Evolutionary conservation across 1,284 basidiomycete genomes (phyloP), one percentile per base, ranked within the genome.

Genomic region (Cryptococcus sp.): DNA sequence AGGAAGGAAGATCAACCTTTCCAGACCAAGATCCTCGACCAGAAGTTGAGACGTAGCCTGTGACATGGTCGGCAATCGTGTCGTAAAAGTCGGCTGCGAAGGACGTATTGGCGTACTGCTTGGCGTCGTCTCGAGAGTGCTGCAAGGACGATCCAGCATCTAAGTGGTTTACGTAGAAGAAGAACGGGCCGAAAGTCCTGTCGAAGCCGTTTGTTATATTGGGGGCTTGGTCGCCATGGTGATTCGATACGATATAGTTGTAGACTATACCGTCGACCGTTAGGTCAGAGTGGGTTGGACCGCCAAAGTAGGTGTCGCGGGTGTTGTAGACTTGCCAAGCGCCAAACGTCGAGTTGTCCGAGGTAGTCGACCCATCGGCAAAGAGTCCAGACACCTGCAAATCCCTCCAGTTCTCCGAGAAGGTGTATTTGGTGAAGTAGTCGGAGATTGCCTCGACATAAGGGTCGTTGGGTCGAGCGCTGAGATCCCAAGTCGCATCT

Each of bases 401-500:
- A 37, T 63, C 56, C 19, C 54, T 44, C 40, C 18, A 39, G 21
- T 22, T 55, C 35, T 63, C 64, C 12, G 59, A 49, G 48, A 56
- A 58, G 5, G 51, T 42, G 48, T 69, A 67, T 40, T 68, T 66
- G 5, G 66, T 68, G 38, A 59, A 68, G 48, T 65, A 68, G 52
- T 65, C 62, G 2, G 58, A 54, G 6, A 52, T 49, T 28, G 58
- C 47, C 43, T 45, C 34, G 18, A 59, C 56, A 43, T 52, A 59
- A 2, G 56, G 47, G 44, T 60, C 57, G 41, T 52, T 48, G n/a
- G 50, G 42, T 4, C 49, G 45, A 38, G 55, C 51, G 19, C 50
- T 55, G 18, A 58, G 48, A 44, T 66, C 65, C 66, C 66, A 68
- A 9, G 66, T 68, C 5, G 66, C 58, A 48, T 68, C 66, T 45